Evolutionary conservation across 805 yeast genomes (phyloP).

Genomic region (Schwanniomyces yamadae): DNA sequence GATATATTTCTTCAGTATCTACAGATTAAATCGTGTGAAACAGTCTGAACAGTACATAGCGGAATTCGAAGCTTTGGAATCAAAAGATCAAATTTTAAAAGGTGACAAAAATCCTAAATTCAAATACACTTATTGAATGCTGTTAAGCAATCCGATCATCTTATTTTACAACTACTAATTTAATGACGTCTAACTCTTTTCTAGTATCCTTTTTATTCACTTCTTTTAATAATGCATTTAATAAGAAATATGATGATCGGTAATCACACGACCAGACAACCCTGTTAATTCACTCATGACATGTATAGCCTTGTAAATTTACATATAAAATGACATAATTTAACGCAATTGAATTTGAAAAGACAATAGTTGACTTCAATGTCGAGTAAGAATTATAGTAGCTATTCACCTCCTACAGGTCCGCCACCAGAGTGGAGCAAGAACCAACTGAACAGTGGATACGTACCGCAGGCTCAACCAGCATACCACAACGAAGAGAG

Average conservation of each 20-base stretch:
- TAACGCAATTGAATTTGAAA: not conserved
- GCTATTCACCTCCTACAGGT: constrained; percentile 25
- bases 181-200: too few relatives aligned
- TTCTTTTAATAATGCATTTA: not conserved
- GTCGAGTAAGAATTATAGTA: constrained; percentile 8
- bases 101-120: constrained; percentile 42
- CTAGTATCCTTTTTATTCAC: not conserved
- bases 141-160: not conserved
- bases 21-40: constrained; percentile 23
- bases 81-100: constrained; percentile 30
- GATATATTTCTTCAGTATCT: constrained; percentile 31
- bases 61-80: constrained; percentile 23
- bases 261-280: not conserved
- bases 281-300: not conserved
- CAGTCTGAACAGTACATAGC: constrained; percentile 23
- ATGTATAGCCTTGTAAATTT: not conserved
- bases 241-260: not conserved
- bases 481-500: constrained; percentile 18
- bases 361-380: constrained; percentile 1
- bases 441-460: constrained; percentile 11
- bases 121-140: constrained; percentile 28
- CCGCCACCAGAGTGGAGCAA: constrained; percentile 29
- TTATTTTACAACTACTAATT: not conserved
- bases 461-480: constrained; percentile 24
- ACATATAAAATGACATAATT: not conserved